These are phyloP conservation scores for Ilyonectria mors-panacis DNA, from an alignment of 2,329 filamentous ascomycete genomes.

Conservation along the genomic window DNA sequence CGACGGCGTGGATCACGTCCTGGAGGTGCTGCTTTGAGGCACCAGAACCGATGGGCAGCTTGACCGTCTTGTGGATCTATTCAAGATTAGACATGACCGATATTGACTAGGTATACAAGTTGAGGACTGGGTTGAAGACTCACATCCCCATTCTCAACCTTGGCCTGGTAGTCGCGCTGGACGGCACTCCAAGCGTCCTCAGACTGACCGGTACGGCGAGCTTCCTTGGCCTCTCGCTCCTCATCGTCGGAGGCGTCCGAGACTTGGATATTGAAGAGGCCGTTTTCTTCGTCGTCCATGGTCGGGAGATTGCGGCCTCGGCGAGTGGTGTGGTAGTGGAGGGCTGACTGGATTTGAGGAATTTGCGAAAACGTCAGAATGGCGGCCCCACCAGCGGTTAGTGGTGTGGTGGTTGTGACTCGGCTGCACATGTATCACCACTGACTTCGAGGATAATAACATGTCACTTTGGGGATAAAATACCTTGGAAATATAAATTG, in stretches of 20 bases:
- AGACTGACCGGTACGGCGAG: constrained; percentile 60
- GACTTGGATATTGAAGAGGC: constrained; percentile 51
- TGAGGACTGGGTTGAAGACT: constrained; percentile 26
- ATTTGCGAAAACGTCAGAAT: constrained; percentile 5
- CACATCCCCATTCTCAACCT: constrained; percentile 70
- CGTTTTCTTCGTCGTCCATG: constrained; percentile 50
- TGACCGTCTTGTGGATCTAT: constrained; percentile 62
- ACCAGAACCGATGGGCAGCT: constrained; percentile 56
- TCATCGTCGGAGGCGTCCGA: constrained; percentile 55
- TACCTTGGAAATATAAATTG: no score
- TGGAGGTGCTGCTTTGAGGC: constrained; percentile 64
- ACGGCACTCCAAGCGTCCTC: constrained; percentile 66
- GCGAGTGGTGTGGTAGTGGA: constrained; percentile 24
- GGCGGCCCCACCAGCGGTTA: constrained; percentile 15
- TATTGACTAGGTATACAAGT: not conserved
- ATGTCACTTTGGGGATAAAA: not conserved
- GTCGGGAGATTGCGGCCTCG: constrained; percentile 1
- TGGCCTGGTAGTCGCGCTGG: constrained; percentile 61
- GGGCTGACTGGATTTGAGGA: constrained; percentile 15
- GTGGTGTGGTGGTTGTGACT: not conserved
- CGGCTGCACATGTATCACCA: not conserved
- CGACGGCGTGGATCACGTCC: constrained; percentile 68
- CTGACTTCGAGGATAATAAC: not conserved
- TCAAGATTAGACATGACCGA: not conserved
- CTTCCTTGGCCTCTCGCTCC: constrained; percentile 48